These are phyloP conservation scores for Aphanomyces invadans DNA, from an alignment of 352 stramenopile genomes.

Conservation along the genomic window DNA sequence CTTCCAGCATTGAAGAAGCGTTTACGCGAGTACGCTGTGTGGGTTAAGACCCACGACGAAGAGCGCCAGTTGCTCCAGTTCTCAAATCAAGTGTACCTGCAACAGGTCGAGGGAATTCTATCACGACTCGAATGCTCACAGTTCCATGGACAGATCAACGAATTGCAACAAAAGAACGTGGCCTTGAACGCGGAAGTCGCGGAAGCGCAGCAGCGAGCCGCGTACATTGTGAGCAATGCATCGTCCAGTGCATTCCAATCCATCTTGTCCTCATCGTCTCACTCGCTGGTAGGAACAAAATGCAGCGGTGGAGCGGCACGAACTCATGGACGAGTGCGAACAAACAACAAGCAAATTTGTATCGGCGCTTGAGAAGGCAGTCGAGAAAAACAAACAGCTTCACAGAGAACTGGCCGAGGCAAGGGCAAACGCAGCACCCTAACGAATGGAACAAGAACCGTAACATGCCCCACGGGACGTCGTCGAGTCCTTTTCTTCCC, in stretches of 20 bases:
- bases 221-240: neutral
- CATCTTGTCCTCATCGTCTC: neutral
- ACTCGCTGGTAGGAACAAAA: neutral
- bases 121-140: too few relatives aligned
- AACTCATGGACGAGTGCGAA: conserved; percentile 13
- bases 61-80: neutral
- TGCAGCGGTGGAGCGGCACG: neutral
- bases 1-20: neutral
- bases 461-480: too few relatives aligned
- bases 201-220: neutral
- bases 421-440: too few relatives aligned
- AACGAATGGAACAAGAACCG: too few relatives aligned
- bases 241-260: too few relatives aligned
- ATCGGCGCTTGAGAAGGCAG: conserved; percentile 3
- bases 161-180: conserved; percentile 16
- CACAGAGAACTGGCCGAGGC: neutral
- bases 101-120: neutral
- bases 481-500: too few relatives aligned
- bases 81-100: conserved; percentile 22
- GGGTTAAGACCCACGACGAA: conserved; percentile 2
- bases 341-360: conserved; percentile 1
- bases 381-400: conserved; percentile 9
- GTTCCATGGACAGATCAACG: conserved; percentile 24
- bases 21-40: neutral
- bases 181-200: neutral